Evolutionary conservation across 2,329 filamentous ascomycete genomes (phyloP).

Genomic region (Coniochaeta sp.): DNA sequence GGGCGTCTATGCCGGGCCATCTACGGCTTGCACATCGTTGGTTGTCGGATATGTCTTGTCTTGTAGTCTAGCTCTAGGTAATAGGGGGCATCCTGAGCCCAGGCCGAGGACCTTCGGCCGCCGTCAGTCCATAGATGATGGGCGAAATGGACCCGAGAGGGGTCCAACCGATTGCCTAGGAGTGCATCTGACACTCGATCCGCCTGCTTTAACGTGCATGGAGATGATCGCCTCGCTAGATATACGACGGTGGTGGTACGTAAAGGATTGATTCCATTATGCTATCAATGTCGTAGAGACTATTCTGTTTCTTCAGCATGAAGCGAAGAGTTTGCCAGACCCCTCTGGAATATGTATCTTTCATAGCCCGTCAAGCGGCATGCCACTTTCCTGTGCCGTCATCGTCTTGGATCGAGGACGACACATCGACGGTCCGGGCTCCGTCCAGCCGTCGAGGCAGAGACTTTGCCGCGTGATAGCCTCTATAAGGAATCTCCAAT

Average conservation of each 20-base stretch:
- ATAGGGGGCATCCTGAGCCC: background rate
- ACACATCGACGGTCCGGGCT: background rate
- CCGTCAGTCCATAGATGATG: background rate
- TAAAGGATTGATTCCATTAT: constrained; percentile 2
- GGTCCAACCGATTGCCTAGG: background rate
- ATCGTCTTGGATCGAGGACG: background rate
- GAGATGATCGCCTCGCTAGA: background rate
- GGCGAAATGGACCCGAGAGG: background rate
- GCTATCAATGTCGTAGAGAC: constrained; percentile 2
- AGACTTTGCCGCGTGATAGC: background rate
- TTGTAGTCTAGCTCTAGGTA: background rate
- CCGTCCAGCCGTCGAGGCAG: background rate
- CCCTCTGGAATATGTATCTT: background rate
- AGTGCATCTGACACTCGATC: background rate
- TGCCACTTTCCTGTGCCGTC: background rate
- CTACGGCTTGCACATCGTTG: background rate
- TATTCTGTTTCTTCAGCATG: background rate
- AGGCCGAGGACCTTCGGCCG: background rate
- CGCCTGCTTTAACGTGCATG: background rate
- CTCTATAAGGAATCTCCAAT: background rate
- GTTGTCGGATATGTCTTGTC: background rate
- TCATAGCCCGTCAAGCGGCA: background rate
- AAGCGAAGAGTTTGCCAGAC: background rate
- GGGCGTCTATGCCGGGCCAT: background rate
- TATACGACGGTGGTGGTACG: background rate